Base-by-base conservation (phyloP, 2,329 filamentous ascomycete species). In the Lecanosticta acicola region DNA sequence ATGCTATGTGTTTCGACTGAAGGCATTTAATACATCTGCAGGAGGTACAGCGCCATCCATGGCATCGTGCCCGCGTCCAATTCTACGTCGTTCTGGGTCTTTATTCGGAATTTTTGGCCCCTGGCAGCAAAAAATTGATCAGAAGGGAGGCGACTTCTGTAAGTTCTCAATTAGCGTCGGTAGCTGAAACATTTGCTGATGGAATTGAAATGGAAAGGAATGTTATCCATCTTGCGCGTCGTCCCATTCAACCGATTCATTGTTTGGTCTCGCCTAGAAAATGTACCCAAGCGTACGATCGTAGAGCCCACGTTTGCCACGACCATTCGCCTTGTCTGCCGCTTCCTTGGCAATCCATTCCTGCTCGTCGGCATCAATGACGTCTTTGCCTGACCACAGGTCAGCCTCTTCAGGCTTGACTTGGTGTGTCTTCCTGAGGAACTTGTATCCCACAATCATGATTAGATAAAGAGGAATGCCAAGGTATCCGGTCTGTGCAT, bases 401-500 rank as follows among this genome's bases (percentile, higher is more conserved):
- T 84, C 80, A 2, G 74, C 72, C 58, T 84, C 75, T 3, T 69
- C 60, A 0, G 80, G 68, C 2, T 66, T 66, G 14, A 81, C 68
- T 41, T 77, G 68, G 48, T 71, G 72, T 1, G 81, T 85, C 46
- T 69, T 70, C 68, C 81, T 79, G 61, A 80, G 16, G 1, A 85
- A 5, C 66, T 86, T 87, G 79, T 80, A 87, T 56, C 71, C 70
- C 16, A 74, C 42, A 59, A 76, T 84, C 20, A 80, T 65, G 29
- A 78, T 59, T 5, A 89, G 66, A 65, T 87, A 90, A 17, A 90
- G 66, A 1, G 85, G 85, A 56, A 90, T 88, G 41, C 85, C 85
- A 5, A 85, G 70, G 65, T 89, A 89, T 4, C 54, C 55, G 17
- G 55, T 19, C 83, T 83, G 0, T 2, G 16, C 7, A 11, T 7